Evolutionary conservation across 306 rosid species (phyloP).

Genomic region (Sechiopsis laciniata): DNA sequence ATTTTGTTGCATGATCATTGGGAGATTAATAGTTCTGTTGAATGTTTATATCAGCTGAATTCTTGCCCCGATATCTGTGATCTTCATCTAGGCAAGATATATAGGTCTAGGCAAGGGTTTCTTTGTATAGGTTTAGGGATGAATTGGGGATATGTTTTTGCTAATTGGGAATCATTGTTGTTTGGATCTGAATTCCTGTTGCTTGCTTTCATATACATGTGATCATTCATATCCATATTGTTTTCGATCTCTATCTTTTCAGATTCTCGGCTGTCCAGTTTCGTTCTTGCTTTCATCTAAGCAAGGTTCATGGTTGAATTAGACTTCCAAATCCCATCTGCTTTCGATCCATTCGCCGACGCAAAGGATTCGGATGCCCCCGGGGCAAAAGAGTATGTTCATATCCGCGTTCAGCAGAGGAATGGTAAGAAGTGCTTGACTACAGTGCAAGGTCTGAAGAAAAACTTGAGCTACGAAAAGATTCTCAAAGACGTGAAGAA

Average conservation of each 20-base stretch:
- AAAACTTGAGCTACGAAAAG: conserved; percentile 67
- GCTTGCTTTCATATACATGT: no score
- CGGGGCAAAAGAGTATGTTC: conserved; percentile 66
- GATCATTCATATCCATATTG: background rate
- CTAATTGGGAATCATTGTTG: background rate
- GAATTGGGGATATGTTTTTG: background rate
- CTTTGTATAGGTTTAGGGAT: background rate
- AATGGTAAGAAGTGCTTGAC: conserved; percentile 83
- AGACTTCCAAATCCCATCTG: conserved; percentile 44
- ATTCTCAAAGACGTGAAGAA: conserved; percentile 78
- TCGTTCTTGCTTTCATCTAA: conserved; percentile 17
- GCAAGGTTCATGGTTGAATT: conserved; percentile 69
- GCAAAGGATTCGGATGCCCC: conserved; percentile 65
- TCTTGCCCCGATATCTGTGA: background rate
- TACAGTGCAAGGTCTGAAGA: conserved; percentile 79
- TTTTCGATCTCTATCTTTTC: background rate
- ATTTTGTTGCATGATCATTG: background rate
- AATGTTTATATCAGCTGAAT: no score
- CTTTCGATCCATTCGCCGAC: conserved; percentile 73
- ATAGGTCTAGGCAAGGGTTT: background rate
- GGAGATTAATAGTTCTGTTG: background rate
- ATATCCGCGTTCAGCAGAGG: conserved; percentile 78
- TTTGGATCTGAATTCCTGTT: background rate
- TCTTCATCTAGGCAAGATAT: background rate
- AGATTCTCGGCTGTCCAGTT: background rate